A percentile compares a stretch with the other conserved stretches of the same genome.
Evolutionary conservation across 1,284 basidiomycete genomes (phyloP).

Genomic region (Cryptococcus maquisensis): DNA sequence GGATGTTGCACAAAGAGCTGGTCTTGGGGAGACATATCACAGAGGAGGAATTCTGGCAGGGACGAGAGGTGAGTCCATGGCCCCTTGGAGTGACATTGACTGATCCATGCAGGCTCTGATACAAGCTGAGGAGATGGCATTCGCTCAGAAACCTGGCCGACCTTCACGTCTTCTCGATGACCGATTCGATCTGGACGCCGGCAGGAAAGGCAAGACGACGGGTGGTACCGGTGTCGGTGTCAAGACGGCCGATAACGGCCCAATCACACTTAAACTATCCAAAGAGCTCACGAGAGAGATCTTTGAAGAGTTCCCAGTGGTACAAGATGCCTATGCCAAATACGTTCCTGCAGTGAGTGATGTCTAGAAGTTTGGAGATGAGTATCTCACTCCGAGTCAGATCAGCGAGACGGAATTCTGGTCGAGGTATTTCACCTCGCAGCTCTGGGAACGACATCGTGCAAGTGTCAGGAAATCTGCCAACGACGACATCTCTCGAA

Average conservation of each 20-base stretch:
- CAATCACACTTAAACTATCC: constrained; percentile 65
- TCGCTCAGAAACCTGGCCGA: constrained; percentile 69
- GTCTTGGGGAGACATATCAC: constrained; percentile 79
- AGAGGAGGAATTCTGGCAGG: constrained; percentile 93
- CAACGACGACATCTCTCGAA: constrained; percentile 65
- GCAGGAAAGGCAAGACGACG: constrained; percentile 27
- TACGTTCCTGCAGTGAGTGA: constrained; percentile 66
- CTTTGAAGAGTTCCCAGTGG: constrained; percentile 95
- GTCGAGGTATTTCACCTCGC: constrained; percentile 93
- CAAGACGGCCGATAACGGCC: constrained; percentile 54
- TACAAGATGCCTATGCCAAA: constrained; percentile 84
- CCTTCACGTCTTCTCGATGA: constrained; percentile 84
- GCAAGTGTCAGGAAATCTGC: constrained; percentile 71
- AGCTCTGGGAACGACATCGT: constrained; percentile 88
- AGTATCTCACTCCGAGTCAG: constrained; percentile 47
- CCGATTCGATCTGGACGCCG: constrained; percentile 60
- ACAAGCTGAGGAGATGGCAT: constrained; percentile 62
- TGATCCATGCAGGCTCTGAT: constrained; percentile 58
- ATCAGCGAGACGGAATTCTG: constrained; percentile 89
- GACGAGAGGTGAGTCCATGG: constrained; percentile 64
- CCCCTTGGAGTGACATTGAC: constrained; percentile 5
- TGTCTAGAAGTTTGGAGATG: neutral
- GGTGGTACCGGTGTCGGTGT: constrained; percentile 43
- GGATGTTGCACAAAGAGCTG: constrained; percentile 73
- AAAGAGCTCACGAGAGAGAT: constrained; percentile 91